phyloP scores from a whole-genome alignment of 257 asterid genomes.

The Lycium ferocissimum region DNA sequence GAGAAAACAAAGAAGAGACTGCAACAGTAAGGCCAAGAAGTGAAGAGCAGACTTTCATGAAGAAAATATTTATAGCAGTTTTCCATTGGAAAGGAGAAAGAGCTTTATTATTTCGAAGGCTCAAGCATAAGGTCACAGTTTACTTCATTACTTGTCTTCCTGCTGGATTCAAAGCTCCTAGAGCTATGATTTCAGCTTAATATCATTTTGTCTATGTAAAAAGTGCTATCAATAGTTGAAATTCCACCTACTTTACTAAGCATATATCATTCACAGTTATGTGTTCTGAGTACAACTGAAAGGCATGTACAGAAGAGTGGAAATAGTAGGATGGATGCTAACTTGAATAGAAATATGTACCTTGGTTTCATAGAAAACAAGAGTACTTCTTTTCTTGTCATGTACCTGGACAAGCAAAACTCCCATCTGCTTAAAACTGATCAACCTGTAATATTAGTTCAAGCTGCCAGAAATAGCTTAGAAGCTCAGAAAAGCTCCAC shows the following conservation, averaged over 20 bases:
- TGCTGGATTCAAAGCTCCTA: conserved; percentile 55
- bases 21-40: conserved; percentile 11
- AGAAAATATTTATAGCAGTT: conserved; percentile 60
- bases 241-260: not conserved
- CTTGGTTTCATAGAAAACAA: not conserved
- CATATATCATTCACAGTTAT: not conserved
- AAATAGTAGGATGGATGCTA: conserved; percentile 7
- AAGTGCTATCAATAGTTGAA: not conserved
- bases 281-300: not conserved
- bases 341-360: conserved; percentile 13
- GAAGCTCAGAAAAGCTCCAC: not conserved
- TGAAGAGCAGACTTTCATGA: conserved; percentile 48
- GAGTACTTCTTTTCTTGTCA: not conserved
- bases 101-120: conserved; percentile 61
- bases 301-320: conserved; percentile 23
- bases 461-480: conserved; percentile 25
- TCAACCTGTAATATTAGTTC: conserved; percentile 23
- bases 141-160: conserved; percentile 76
- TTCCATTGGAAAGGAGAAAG: conserved; percentile 77
- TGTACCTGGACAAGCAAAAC: conserved; percentile 19
- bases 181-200: conserved; percentile 60
- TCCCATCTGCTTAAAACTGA: conserved; percentile 9
- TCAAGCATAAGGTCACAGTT: conserved; percentile 69
- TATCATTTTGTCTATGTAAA: conserved; percentile 19
- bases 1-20: conserved; percentile 36